Base-by-base conservation (phyloP, 495 filamentous ascomycete genomes). In the Penicillium antarcticum region DNA sequence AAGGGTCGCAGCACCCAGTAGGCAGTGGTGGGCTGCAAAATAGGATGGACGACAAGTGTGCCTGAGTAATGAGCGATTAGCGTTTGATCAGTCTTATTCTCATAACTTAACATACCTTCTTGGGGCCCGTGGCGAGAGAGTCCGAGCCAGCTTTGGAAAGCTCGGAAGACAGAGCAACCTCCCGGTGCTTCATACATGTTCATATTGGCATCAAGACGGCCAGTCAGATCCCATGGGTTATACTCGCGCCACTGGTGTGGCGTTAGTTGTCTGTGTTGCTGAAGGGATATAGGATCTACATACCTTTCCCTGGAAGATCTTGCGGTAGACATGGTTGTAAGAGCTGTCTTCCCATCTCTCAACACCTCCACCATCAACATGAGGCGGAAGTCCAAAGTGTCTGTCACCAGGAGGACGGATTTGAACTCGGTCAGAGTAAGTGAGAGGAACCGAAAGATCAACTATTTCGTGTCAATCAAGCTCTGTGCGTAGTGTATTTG, bases 1-100 rank as follows among this genome's bases (percentile, higher is more conserved):
- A 92, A 91, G 0, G 88, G 88, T 17, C 88, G 80, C 8, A 91
- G 73, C 3, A 92, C 68, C 21, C 77, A 75, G 58, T 92, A 92
- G 0, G 82, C 82, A 3, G 83, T 89, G 4, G 82, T 75, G 36
- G 81, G 72, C 45, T 73, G 74, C 11, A 88, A 61, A 31, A 88
- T 60, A 5, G 88, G 88, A 52, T 88, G 86, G 11, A 90, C 85
- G 32, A 85, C 71, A 33, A 92, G 68, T 0, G 87, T 89, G 35
- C 52, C 46, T 49, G 19, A 0, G 11, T 14, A 13, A 18, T 4
- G n/a, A 24, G 35, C 13, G n/a, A 23, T 47, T 36, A 36, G 34
- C 14, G 5, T 14, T 36, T 29, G 8, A 36, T 14, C 8, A 5
- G 34, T 36, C n/a, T n/a, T n/a, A n/a, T n/a, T n/a, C n/a, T n/a